Evolutionary conservation across 2,329 filamentous ascomycete genomes (phyloP), one percentile per base, ranked within the genome.

Genomic region (Aureobasidium sp.): DNA sequence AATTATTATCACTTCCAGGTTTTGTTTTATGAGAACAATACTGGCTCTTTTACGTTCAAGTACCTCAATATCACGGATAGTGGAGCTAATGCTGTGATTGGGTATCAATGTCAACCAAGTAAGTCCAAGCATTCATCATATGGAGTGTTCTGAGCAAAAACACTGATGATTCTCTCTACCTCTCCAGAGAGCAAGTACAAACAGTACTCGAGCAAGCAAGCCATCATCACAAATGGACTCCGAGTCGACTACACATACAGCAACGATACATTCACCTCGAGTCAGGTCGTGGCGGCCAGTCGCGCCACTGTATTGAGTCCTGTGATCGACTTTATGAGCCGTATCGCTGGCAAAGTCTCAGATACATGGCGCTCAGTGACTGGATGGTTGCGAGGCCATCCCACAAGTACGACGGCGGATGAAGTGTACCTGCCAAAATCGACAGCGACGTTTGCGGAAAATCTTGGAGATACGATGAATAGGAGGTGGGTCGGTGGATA

Each of bases 1-100:
- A 25, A 64, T 21, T 67, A 67, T 48, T 67, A 67, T 27, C 67
- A 68, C 42, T 67, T 67, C 61, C 52, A 64, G 57, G 9, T 34
- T n/a, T 15, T 45, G 32, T 59, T 59, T 10, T 50, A 49, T n/a
- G 45, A 59, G 1, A 54, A 53, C 10, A 50, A 44, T 13, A 53
- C 65, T 0, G 61, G 55, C 13, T 36, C 41, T 1, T 59, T 63
- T n/a, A 62, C 52, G 5, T 63, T 63, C 32, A 48, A 62, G 13
- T 68, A 68, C 16, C 41, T 55, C 39, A 62, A 66, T 27, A 42
- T 66, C 3, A 61, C 44, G 10, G 63, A 65, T 16, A 41, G 27
- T 10, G 65, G 65, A 2, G 45, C 15, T 1, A 53, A 29, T n/a
- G 63, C 63, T 8, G 63, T 59, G 16, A 49, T 65, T 4, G 65